A percentile compares a stretch with the other conserved stretches of the same genome.
phyloP scores from a whole-genome alignment of 148 eudicot species.

The Nyssa sinensis region DNA sequence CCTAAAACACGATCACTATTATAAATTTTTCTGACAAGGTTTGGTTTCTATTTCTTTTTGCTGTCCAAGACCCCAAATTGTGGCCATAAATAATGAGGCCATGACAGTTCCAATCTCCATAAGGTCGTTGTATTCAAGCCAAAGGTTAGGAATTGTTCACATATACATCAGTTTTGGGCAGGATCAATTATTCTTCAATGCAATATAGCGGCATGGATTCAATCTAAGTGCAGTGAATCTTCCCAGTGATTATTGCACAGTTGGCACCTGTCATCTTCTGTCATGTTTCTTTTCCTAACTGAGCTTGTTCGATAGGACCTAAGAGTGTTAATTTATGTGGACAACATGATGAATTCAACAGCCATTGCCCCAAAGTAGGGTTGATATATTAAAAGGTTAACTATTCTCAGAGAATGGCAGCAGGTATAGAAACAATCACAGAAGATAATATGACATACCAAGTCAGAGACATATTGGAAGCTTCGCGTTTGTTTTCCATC shows the following conservation, averaged over 20 bases:
- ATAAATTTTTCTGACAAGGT: too few relatives aligned
- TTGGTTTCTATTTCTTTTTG: too few relatives aligned
- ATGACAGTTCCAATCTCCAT: not conserved
- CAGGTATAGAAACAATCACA: too few relatives aligned
- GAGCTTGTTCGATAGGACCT: not conserved
- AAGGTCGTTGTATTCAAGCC: not conserved
- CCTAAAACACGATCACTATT: too few relatives aligned
- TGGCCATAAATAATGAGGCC: not conserved
- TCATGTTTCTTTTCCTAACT: not conserved
- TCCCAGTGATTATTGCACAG: not conserved
- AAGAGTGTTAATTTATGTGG: not conserved
- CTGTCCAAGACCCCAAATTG: too few relatives aligned
- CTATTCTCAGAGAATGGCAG: too few relatives aligned
- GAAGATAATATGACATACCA: slow-evolving; percentile 44
- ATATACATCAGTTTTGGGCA: not conserved
- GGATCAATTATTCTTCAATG: not conserved
- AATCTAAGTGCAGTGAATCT: not conserved
- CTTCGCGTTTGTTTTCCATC: slow-evolving; percentile 91
- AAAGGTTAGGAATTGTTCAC: not conserved
- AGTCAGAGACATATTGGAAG: slow-evolving; percentile 86
- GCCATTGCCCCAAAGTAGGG: slow-evolving; percentile 43
- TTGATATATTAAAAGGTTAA: too few relatives aligned
- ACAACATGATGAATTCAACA: not conserved
- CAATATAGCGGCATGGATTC: not conserved
- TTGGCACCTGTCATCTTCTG: not conserved